Evolutionary conservation across 495 filamentous ascomycete species (phyloP).

Genomic region (Annulohypoxylon stygium): DNA sequence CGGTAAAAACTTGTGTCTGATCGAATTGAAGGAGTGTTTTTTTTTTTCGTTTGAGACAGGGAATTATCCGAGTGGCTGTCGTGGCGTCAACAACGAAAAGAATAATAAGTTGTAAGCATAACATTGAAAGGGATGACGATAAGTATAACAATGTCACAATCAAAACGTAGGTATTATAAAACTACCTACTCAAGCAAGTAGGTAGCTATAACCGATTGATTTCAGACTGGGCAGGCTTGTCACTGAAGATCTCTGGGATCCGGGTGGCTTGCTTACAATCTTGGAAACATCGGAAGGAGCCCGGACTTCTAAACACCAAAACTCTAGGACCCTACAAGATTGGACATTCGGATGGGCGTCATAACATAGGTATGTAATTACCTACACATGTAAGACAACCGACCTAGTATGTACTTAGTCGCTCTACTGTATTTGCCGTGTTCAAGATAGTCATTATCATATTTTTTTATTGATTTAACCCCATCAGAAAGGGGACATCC

Average conservation of each 20-base stretch:
- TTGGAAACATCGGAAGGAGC: too few relatives aligned
- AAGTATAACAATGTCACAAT: not conserved
- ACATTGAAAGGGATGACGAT: not conserved
- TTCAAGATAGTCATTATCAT: constrained; percentile 22
- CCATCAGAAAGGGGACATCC: constrained; percentile 4
- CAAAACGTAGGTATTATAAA: not conserved
- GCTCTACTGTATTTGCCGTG: not conserved
- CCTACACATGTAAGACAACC: too few relatives aligned
- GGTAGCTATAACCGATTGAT: too few relatives aligned
- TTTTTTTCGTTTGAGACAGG: constrained; percentile 1
- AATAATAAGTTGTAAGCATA: not conserved
- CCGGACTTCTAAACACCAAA: too few relatives aligned
- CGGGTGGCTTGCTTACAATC: too few relatives aligned
- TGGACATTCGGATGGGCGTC: too few relatives aligned
- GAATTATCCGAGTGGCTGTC: not conserved
- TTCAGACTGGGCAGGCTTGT: too few relatives aligned
- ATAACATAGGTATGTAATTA: too few relatives aligned
- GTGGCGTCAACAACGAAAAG: not conserved
- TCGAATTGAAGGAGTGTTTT: not conserved
- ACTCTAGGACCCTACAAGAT: too few relatives aligned
- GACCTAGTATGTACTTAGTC: too few relatives aligned
- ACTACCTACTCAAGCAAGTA: too few relatives aligned
- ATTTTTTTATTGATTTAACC: constrained; percentile 31
- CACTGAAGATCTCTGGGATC: too few relatives aligned
- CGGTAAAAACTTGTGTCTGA: not conserved